Percentiles rank a stretch among this genome's conserved stretches.
These are phyloP conservation scores for Entelexis sorbosivorans DNA, from an alignment of 1,139 yeast genomes.

Conservation along the genomic window DNA sequence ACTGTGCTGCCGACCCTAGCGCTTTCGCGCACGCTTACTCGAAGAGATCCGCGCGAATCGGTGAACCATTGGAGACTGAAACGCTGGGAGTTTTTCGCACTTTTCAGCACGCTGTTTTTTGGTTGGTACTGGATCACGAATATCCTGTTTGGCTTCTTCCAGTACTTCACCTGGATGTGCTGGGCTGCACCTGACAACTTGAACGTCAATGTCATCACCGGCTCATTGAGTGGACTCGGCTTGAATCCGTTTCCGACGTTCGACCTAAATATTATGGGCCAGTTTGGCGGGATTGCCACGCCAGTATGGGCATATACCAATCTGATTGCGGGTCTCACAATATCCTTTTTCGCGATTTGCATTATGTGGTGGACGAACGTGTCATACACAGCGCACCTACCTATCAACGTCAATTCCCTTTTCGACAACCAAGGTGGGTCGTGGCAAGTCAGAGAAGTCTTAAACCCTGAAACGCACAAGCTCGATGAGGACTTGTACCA, in stretches of 20 bases:
- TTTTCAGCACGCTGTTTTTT: conserved; percentile 31
- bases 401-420: conserved; percentile 39
- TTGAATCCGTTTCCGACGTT: conserved; percentile 39
- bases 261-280: conserved; percentile 40
- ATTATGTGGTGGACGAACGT: conserved; percentile 42
- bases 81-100: conserved; percentile 23
- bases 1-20: conserved; percentile 34
- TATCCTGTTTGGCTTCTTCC: conserved; percentile 19
- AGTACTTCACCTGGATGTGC: conserved; percentile 22
- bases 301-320: conserved; percentile 32
- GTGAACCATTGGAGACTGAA: conserved; percentile 37
- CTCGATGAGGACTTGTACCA: conserved; percentile 28
- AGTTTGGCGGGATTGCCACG: conserved; percentile 24
- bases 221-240: conserved; percentile 42
- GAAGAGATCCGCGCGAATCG: conserved; percentile 16
- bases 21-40: conserved; percentile 27
- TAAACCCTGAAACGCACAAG: conserved; percentile 33
- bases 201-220: conserved; percentile 42
- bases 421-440: conserved; percentile 40
- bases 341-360: conserved; percentile 35
- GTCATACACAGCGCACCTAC: conserved; percentile 42
- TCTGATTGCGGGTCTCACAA: conserved; percentile 35
- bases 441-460: conserved; percentile 36
- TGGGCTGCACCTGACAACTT: conserved; percentile 29
- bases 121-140: conserved; percentile 31